Conservation (phyloP, 306 rosid species). For the Citrullus colocynthis region DNA sequence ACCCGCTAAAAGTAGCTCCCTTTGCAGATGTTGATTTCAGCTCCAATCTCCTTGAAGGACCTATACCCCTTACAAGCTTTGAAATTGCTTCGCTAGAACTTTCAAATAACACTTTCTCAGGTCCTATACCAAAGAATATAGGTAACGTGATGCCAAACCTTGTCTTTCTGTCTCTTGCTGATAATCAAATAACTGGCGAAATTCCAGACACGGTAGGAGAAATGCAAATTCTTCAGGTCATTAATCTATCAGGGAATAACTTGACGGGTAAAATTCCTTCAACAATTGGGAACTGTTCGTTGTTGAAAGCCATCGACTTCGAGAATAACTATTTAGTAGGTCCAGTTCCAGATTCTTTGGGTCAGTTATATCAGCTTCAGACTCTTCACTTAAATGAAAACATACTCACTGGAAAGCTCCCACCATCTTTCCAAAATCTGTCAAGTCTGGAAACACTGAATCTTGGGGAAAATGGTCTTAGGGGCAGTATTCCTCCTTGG, state of each 20-base stretch:
- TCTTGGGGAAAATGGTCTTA: conserved; percentile 23
- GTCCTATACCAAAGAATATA: conserved; percentile 18
- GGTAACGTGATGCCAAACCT: neutral
- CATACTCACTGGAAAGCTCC: conserved; percentile 20
- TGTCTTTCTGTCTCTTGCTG: conserved; percentile 19
- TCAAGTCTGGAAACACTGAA: conserved; percentile 27
- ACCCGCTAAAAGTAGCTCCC: conserved; percentile 1
- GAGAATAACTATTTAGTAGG: conserved; percentile 21
- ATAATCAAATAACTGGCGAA: conserved; percentile 24
- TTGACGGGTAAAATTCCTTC: conserved; percentile 25
- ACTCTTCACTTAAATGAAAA: conserved; percentile 24
- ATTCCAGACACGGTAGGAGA: conserved; percentile 23
- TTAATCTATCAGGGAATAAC: conserved; percentile 29
- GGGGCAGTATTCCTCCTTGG: conserved; percentile 26
- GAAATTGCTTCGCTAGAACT: conserved; percentile 15
- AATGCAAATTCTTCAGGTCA: neutral
- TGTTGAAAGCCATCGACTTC: conserved; percentile 20
- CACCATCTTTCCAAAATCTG: conserved; percentile 21
- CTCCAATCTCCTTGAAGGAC: conserved; percentile 20
- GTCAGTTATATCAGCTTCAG: conserved; percentile 11
- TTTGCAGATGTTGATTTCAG: conserved; percentile 21
- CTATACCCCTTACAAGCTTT: conserved; percentile 11
- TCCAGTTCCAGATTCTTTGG: conserved; percentile 20
- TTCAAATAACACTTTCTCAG: conserved; percentile 30
- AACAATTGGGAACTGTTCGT: conserved; percentile 21